phyloP scores from a whole-genome alignment of 805 yeast genomes.

The Myxozyma kluyveri region DNA sequence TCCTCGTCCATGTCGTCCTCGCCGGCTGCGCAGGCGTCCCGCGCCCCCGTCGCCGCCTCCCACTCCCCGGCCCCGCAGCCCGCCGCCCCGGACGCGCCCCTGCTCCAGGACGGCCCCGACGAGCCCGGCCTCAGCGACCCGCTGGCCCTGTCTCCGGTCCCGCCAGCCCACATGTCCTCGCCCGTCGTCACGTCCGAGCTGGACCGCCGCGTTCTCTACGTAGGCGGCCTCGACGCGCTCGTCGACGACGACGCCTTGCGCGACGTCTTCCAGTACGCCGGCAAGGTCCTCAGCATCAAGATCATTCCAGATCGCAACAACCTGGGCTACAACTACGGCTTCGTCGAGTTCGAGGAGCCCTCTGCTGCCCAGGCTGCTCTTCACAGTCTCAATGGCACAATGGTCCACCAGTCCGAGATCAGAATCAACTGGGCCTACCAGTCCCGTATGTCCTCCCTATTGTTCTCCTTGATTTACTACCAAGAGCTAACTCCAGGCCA shows the following conservation, averaged over 20 bases:
- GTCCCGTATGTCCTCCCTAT: slow-evolving; percentile 10
- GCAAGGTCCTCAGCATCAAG: slow-evolving; percentile 63
- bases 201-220: slow-evolving; percentile 52
- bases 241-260: slow-evolving; percentile 62
- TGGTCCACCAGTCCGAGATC: slow-evolving; percentile 53
- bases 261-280: slow-evolving; percentile 61
- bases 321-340: slow-evolving; percentile 69
- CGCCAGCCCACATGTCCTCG: background rate
- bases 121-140: background rate
- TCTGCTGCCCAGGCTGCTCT: slow-evolving; percentile 62
- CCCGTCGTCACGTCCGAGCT: background rate
- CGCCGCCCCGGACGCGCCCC: background rate
- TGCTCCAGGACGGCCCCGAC: background rate
- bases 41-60: background rate
- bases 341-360: slow-evolving; percentile 66
- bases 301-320: slow-evolving; percentile 69
- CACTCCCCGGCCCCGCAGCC: background rate
- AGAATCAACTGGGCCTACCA: slow-evolving; percentile 82
- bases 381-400: slow-evolving; percentile 56
- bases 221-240: slow-evolving; percentile 66
- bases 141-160: background rate
- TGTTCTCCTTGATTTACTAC: background rate
- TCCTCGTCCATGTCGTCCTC: too few species aligned
- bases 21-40: background rate
- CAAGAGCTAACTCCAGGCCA: too few species aligned